Base-by-base conservation (phyloP, 768 basidiomycete species). In the Amanita jacksonii region DNA sequence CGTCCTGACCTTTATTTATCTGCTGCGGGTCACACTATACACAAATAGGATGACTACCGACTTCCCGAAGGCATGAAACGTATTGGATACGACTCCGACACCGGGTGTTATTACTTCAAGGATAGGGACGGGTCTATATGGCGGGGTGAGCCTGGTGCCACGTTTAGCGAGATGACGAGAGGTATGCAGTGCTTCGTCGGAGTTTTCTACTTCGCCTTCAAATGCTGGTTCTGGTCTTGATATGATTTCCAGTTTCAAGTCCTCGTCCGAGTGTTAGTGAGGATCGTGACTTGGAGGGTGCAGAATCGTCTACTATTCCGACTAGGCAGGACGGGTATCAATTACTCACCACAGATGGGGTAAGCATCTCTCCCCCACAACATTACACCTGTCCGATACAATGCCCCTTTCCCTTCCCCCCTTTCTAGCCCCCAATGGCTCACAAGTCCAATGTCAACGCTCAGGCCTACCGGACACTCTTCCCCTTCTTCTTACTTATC, bases 41-140 rank as follows among this genome's bases (percentile, higher is more conserved):
- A n/a, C n/a, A n/a, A n/a, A n/a, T n/a, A 76, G 74, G 74, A 77
- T 51, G 68, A 66, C 39, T 63, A 69, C 56, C 68, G 73, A 27
- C 62, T 77, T 5, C 74, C 75, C 9, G 70, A 69, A 46, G 75
- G 75, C 41, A 72, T 77, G 73, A 65, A 76, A 49, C 76, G 85
- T 25, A 74, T 83, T 45, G 85, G 84, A 8, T 88, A 87, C 55
- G 85, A 89, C 61, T 64, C 79, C 3, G 85, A 88, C 63, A 69
- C 70, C 1, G 72, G 74, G 38, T 64, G 71, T 38, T 86, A 87
- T 64, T 70, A 72, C 55, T 88, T 79, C 62, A 69, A 70, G 19
- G 76, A 77, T 57, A 36, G 50, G 10, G 70, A 68, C 37, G 82
- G 84, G 8, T 62, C 56, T 60, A 49, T 77, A 54, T 80, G 77